phyloP scores from a whole-genome alignment of 768 basidiomycete genomes.

The Coprinopsis strossmayeri region DNA sequence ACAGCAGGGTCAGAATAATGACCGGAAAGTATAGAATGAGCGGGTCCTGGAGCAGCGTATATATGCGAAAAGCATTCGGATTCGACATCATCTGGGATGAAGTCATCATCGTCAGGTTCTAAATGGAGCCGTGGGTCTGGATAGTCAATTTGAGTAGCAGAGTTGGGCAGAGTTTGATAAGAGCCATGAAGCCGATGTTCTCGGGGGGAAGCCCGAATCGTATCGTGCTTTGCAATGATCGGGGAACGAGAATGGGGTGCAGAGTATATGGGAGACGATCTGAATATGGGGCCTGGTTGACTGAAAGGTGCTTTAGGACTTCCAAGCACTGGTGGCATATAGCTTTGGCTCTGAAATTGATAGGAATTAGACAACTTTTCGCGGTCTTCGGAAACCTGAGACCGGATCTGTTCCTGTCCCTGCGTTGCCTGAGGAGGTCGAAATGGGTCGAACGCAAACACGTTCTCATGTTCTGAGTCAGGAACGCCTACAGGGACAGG shows the following conservation, averaged over 20 bases:
- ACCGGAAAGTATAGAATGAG: conserved; percentile 14
- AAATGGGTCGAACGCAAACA: conserved; percentile 18
- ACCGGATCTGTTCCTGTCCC: too few species aligned
- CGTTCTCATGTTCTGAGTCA: conserved; percentile 6
- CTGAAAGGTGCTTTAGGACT: neutral
- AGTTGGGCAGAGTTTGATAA: too few species aligned
- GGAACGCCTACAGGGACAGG: neutral
- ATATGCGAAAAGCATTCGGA: conserved; percentile 11
- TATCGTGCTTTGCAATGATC: too few species aligned
- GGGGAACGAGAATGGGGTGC: neutral
- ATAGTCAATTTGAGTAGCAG: too few species aligned
- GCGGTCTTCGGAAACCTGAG: too few species aligned
- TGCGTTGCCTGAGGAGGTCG: neutral
- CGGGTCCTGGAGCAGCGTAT: conserved; percentile 48
- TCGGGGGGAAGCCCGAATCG: too few species aligned
- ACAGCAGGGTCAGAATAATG: conserved; percentile 17
- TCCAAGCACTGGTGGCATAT: too few species aligned
- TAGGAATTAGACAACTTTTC: too few species aligned
- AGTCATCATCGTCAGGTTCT: neutral
- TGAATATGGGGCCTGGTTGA: neutral
- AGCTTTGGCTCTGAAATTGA: too few species aligned
- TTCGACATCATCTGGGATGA: neutral
- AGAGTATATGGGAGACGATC: neutral
- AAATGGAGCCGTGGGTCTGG: neutral
- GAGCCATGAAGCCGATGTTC: too few species aligned